phyloP scores from a whole-genome alignment of 306 rosid genomes.

The Medicago lupulina region DNA sequence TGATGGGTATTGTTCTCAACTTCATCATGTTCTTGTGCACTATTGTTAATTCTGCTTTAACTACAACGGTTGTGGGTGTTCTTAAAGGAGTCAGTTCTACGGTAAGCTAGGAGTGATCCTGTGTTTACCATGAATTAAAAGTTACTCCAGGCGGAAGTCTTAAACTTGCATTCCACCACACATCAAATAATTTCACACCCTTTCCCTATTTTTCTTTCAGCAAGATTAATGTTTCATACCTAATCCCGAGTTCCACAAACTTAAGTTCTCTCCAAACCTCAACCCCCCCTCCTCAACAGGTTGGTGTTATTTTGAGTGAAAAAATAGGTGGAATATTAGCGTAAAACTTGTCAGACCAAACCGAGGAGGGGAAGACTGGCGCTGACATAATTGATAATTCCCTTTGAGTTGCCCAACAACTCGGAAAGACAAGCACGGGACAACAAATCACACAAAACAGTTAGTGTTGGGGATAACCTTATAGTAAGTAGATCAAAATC shows the following conservation, averaged over 20 bases:
- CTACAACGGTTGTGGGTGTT: conserved; percentile 95
- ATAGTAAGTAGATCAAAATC: conserved; percentile 6
- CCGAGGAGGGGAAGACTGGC: neutral
- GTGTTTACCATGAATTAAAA: conserved; percentile 23
- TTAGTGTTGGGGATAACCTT: conserved; percentile 3
- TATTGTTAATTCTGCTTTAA: conserved; percentile 88
- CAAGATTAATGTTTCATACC: neutral
- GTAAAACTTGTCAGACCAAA: conserved; percentile 16
- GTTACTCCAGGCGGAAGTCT: conserved; percentile 2
- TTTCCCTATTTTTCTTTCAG: neutral
- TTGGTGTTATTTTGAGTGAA: neutral
- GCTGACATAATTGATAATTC: neutral
- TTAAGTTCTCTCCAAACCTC: conserved; percentile 1
- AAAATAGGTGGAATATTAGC: conserved; percentile 9
- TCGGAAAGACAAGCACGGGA: conserved; percentile 1
- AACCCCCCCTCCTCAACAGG: neutral
- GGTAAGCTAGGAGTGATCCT: conserved; percentile 53
- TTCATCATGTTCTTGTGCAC: conserved; percentile 99
- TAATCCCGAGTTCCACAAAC: conserved; percentile 26
- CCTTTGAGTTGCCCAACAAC: conserved; percentile 19
- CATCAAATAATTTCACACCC: conserved; percentile 8
- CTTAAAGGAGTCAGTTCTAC: conserved; percentile 99
- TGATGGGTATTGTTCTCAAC: conserved; percentile 92
- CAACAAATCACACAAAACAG: conserved; percentile 5
- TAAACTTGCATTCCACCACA: conserved; percentile 11